Percentiles rank a stretch among this genome's conserved stretches.
phyloP scores from a whole-genome alignment of 2,329 filamentous ascomycete genomes.

The Sclerotinia minor region DNA sequence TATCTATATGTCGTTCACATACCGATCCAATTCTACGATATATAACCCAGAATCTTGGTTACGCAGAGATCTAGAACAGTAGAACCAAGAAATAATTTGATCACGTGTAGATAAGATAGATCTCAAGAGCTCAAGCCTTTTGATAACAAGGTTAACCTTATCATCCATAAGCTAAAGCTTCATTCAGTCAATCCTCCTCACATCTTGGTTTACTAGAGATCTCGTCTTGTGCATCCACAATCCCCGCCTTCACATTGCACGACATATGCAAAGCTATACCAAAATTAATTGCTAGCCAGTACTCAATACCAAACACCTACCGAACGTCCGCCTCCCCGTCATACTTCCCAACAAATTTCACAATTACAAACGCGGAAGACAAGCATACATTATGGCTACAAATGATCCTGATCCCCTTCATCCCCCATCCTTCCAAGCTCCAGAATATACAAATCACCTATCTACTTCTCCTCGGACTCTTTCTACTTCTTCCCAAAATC shows the following conservation, averaged over 20 bases:
- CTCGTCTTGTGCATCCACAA: constrained; percentile 8
- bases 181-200: not conserved
- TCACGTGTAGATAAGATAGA: constrained; percentile 22
- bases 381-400: constrained; percentile 16
- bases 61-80: not conserved
- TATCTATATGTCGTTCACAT: not conserved
- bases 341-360: constrained; percentile 13
- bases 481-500: not conserved
- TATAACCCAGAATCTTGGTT: no score
- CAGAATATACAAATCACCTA: not conserved
- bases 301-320: not conserved
- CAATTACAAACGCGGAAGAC: not conserved
- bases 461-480: constrained; percentile 6
- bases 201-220: not conserved
- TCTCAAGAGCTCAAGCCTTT: not conserved
- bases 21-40: not conserved
- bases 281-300: not conserved
- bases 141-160: constrained; percentile 18
- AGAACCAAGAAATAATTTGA: not conserved
- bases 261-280: constrained; percentile 11
- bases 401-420: constrained; percentile 14
- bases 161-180: constrained; percentile 6
- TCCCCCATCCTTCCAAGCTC: constrained; percentile 5
- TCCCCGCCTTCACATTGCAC: constrained; percentile 14
- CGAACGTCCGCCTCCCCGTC: not conserved